These are phyloP conservation scores for Spizellomyces punctatus DNA, from an alignment of 192 early-diverging fungal species.

Conservation along the genomic window DNA sequence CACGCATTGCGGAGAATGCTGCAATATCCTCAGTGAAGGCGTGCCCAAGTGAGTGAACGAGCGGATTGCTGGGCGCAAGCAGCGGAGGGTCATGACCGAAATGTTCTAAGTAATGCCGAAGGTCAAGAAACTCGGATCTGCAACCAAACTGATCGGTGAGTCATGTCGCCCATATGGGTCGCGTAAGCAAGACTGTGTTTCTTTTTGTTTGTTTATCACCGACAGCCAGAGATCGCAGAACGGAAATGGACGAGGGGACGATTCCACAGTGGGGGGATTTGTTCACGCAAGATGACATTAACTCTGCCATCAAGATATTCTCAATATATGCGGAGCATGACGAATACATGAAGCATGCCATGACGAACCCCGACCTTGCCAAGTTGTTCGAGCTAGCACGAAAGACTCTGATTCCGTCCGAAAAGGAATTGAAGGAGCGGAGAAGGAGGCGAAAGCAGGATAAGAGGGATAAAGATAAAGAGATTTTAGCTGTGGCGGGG, in stretches of 20 bases:
- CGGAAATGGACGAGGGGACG: not conserved
- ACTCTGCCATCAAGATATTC: conserved; percentile 38
- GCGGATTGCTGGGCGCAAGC: no score
- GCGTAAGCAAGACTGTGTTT: no score
- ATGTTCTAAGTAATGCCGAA: no score
- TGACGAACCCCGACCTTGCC: conserved; percentile 1
- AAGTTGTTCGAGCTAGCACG: conserved; percentile 33
- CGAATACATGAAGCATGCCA: conserved; percentile 42
- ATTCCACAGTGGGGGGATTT: conserved; percentile 38
- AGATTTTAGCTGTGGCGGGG: conserved; percentile 32
- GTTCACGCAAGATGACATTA: conserved; percentile 38
- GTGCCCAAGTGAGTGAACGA: no score
- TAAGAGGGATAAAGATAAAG: conserved; percentile 36
- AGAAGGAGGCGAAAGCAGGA: conserved; percentile 23
- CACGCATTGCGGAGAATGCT: no score
- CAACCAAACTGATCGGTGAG: no score
- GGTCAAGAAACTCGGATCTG: no score
- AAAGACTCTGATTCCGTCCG: conserved; percentile 27
- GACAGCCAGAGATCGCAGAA: no score
- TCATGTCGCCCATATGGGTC: no score
- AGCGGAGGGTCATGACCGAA: no score
- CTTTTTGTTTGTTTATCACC: no score
- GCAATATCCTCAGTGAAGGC: no score
- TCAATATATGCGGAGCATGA: conserved; percentile 38
- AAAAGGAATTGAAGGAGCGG: conserved; percentile 34